Base-by-base conservation (phyloP, 73 alveolate species). In the Paramecium octaurelia region DNA sequence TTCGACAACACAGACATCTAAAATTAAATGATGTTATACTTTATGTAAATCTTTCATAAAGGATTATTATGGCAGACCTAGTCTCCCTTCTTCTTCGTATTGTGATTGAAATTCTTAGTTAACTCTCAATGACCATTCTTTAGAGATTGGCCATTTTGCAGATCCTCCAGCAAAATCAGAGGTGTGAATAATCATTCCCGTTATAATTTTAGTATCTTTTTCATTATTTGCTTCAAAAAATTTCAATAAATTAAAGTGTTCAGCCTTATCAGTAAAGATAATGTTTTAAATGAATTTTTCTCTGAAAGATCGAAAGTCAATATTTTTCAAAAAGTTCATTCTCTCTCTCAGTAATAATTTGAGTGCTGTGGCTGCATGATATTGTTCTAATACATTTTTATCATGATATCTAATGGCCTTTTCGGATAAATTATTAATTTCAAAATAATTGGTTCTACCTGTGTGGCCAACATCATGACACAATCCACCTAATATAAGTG, bases 391-490 rank as follows among this genome's bases (percentile, higher is more conserved):
- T 2, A 97, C 99, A 64, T 97, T 77, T 57, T 88, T 71, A 93
- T 97, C 99, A 95, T 97, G 96, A 76, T 94, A 96, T 43, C 71
- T 88, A 8, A 97, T 89, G 10, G 99, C 98, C 31, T 95, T 48
- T 48, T 88, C 84, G 16, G 98, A 94, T 57, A 73, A 34, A 18
- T 93, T 58, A 57, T 86, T 95, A 4, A 90, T 84, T 68, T 95
- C 97, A 92, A 92, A 96, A 58, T 76, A 86, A 93, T 97, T 97
- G 21, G 95, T 96, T 18, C 86, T 92, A 16, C 99, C 99, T 44
- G 97, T 95, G 93, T 97, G 99, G 6, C 96, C 97, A 44, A 95
- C 89, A 95, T 97, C 99, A 92, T 97, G 99, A 86, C 98, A 95
- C 12, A 93, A 70, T 4, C 88, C 88, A 40, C 96, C 59, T 21